Percentiles rank a stretch among this genome's conserved stretches.
Evolutionary conservation across 371 early-diverging fungal genomes (phyloP).

Genomic region (Neoconidiobolus thromboides): DNA sequence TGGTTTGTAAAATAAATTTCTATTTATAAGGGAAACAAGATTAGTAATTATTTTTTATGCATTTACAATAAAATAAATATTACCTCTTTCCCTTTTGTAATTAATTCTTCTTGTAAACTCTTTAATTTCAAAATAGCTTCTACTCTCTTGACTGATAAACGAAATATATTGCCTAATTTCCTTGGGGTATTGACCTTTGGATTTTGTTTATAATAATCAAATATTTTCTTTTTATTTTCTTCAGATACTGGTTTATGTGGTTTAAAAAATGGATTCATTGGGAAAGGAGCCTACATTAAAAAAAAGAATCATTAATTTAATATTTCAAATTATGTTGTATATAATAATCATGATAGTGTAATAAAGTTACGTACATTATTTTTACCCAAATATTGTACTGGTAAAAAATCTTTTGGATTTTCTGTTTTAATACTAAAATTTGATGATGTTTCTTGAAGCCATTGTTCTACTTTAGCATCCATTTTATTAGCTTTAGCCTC

Average conservation of each 20-base stretch:
- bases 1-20: background rate
- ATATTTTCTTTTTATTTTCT: slow-evolving; percentile 45
- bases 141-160: slow-evolving; percentile 60
- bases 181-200: slow-evolving; percentile 33
- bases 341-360: too few species aligned
- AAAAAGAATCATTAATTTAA: background rate
- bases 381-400: background rate
- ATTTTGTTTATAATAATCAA: slow-evolving; percentile 22
- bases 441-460: too few species aligned
- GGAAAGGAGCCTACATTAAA: slow-evolving; percentile 44
- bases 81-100: background rate
- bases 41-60: background rate
- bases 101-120: background rate
- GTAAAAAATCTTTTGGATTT: too few species aligned
- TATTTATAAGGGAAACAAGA: background rate
- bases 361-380: background rate
- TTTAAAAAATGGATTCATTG: slow-evolving; percentile 68
- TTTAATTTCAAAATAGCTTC: slow-evolving; percentile 78
- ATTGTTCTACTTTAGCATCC: too few species aligned
- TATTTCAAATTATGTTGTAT: background rate
- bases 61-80: background rate
- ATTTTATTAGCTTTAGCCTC: too few species aligned
- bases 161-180: slow-evolving; percentile 43
- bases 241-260: slow-evolving; percentile 63
- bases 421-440: too few species aligned